phyloP scores from a whole-genome alignment of 1,284 basidiomycete genomes.

The Ceratobasidium sp. region DNA sequence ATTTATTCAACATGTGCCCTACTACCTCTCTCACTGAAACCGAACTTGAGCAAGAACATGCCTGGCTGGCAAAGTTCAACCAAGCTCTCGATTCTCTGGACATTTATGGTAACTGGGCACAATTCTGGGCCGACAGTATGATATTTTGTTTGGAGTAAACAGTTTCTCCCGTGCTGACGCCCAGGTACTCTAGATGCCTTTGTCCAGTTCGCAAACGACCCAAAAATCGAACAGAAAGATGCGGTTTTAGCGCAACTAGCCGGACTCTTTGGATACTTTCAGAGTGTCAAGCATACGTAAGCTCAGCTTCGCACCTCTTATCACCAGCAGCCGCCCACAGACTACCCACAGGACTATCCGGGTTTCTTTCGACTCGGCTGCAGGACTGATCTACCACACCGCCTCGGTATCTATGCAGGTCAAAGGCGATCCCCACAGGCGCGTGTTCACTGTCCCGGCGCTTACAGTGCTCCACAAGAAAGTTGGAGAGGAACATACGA shows the following conservation, averaged over 20 bases:
- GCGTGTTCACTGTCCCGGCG: neutral
- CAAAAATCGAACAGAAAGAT: slow-evolving; percentile 7
- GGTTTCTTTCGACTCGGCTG: slow-evolving; percentile 6
- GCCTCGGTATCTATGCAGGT: slow-evolving; percentile 26
- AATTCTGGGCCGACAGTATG: slow-evolving; percentile 10
- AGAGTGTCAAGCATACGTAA: slow-evolving; percentile 4
- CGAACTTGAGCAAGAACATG: neutral
- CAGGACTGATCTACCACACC: slow-evolving; percentile 20
- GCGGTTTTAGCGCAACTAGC: slow-evolving; percentile 7
- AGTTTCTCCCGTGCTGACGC: neutral
- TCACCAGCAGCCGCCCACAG: neutral
- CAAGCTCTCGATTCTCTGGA: slow-evolving; percentile 26
- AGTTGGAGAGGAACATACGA: neutral
- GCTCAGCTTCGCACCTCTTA: neutral
- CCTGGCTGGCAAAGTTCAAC: slow-evolving; percentile 28
- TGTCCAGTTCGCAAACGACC: slow-evolving; percentile 15
- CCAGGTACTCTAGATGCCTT: neutral
- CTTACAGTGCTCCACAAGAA: slow-evolving; percentile 18
- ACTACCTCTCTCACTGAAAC: neutral
- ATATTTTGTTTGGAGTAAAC: no score
- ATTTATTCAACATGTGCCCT: neutral
- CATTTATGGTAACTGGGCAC: slow-evolving; percentile 14
- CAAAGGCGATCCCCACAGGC: slow-evolving; percentile 8
- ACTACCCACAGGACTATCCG: neutral
- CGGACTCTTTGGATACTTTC: slow-evolving; percentile 7